Base-by-base conservation (phyloP, 495 filamentous ascomycete species). In the Podospora fimiseda region DNA sequence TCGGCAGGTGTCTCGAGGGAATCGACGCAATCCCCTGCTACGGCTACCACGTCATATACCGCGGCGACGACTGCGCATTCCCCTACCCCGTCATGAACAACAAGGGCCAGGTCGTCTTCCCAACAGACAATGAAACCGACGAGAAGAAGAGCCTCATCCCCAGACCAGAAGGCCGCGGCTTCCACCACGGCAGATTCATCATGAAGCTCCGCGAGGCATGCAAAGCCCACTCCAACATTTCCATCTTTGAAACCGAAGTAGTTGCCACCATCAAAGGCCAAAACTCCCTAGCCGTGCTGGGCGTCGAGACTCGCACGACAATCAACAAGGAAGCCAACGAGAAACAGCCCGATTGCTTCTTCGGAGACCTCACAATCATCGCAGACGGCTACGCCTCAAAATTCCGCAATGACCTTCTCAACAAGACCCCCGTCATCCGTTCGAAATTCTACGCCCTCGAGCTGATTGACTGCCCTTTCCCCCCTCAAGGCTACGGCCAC, bases 341-440 rank as follows among this genome's bases (percentile, higher is more conserved):
- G 58, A 84, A 82, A 70, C 77, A 82, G 48, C 52, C 69, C 21
- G 78, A 80, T 60, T 84, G 79, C 72, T 97, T 88, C 71, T 95
- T 96, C 61, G 93, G 81, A 39, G 70, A 83, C 47, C 79, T 97
- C 39, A 97, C 90, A 18, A 84, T 97, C 55, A 79, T 93, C 42
- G 88, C 90, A 16, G 92, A 98, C 71, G 93, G 93, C 53, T 97
- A 97, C 69, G 85, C 83, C 53, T 94, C 89, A 51, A 92, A 88
- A 62, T 96, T 97, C 76, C 84, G 93, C 51, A 93, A 95, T 68
- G 73, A 82, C 52, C 80, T 87, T 63, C 82, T 90, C 60, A 64
- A 71, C n/a, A 73, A 80, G 38, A 70, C 78, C 1, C 89, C 93
- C 16, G 70, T 86, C 55, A 80, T 87, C 15, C 80, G 80, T 45